Percentiles rank a stretch among this genome's conserved stretches.
Conservation (phyloP, 805 yeast species). For the Yueomyces sinensis region DNA sequence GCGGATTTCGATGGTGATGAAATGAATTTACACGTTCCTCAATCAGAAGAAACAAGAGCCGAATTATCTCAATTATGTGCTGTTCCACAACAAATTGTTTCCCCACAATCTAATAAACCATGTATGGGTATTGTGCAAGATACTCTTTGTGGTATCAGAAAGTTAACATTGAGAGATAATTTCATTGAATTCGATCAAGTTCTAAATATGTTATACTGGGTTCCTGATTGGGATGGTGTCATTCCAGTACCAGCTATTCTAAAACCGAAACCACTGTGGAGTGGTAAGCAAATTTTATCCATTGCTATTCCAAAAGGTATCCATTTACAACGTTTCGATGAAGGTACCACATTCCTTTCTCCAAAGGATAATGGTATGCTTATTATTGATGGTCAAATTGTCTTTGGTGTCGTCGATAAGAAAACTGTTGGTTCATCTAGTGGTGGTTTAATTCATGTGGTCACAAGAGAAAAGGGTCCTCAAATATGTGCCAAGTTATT, state of each 20-base stretch:
- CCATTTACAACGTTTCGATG: slow-evolving; percentile 87
- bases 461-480: slow-evolving; percentile 96
- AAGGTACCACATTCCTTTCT: slow-evolving; percentile 64
- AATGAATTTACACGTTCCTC: slow-evolving; percentile 99
- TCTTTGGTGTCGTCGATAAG: slow-evolving; percentile 96
- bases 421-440: slow-evolving; percentile 97
- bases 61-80: slow-evolving; percentile 92
- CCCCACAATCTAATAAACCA: slow-evolving; percentile 97
- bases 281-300: slow-evolving; percentile 90
- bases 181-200: slow-evolving; percentile 88
- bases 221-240: slow-evolving; percentile 97
- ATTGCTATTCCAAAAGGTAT: slow-evolving; percentile 94
- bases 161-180: slow-evolving; percentile 82
- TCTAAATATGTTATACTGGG: slow-evolving; percentile 94
- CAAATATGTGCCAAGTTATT: slow-evolving; percentile 77
- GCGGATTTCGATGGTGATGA: slow-evolving; percentile 99
- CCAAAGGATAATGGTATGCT: slow-evolving; percentile 95
- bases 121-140: slow-evolving; percentile 99
- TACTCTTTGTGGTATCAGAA: slow-evolving; percentile 92
- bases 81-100: slow-evolving; percentile 93
- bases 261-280: slow-evolving; percentile 94
- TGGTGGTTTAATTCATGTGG: slow-evolving; percentile 95
- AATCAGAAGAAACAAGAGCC: slow-evolving; percentile 94
- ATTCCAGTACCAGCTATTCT: slow-evolving; percentile 90
- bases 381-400: slow-evolving; percentile 86